Conservation (phyloP, 805 yeast species). For the Komagataella populi region DNA sequence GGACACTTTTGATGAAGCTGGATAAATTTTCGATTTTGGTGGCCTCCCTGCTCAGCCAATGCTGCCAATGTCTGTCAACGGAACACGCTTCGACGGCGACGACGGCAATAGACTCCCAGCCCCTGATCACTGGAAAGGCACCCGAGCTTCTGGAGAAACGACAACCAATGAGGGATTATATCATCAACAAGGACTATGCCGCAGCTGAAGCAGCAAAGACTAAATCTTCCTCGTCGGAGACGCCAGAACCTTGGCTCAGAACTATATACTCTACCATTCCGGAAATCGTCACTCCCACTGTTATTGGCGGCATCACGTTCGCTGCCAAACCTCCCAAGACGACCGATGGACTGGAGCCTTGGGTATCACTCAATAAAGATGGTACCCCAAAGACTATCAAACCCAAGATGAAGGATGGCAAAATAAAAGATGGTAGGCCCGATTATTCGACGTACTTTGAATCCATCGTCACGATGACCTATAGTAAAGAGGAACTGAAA, state of each 20-base stretch:
- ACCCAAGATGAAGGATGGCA: conserved; percentile 67
- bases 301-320: conserved; percentile 50
- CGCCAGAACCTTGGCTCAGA: conserved; percentile 57
- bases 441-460: conserved; percentile 68
- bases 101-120: background rate
- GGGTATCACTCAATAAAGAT: conserved; percentile 67
- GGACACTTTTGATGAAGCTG: background rate
- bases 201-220: background rate
- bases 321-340: conserved; percentile 54
- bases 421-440: conserved; percentile 52
- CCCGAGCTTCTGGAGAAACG: background rate
- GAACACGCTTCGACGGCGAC: background rate
- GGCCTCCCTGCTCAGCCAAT: background rate
- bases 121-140: background rate
- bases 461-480: conserved; percentile 44
- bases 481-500: conserved; percentile 46
- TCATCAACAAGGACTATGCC: conserved; percentile 1
- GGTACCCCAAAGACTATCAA: conserved; percentile 71
- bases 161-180: conserved; percentile 1
- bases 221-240: conserved; percentile 10
- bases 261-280: conserved; percentile 42
- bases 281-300: conserved; percentile 55
- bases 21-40: background rate
- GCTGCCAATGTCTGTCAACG: background rate
- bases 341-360: conserved; percentile 59